Base-by-base conservation (phyloP, 495 filamentous ascomycete species). In the Trichodelitschia bisporula region DNA sequence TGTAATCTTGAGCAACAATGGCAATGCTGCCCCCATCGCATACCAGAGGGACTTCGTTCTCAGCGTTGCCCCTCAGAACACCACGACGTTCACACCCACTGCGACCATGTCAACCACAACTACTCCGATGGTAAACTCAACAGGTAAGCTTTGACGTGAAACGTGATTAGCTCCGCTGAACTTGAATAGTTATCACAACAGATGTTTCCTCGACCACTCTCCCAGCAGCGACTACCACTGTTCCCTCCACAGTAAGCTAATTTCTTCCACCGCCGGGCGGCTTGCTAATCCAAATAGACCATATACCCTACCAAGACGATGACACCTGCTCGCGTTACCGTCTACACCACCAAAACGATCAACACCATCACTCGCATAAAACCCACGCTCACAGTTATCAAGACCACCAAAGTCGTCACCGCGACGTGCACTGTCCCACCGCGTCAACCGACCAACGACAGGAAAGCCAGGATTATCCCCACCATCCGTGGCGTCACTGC, bases 1-100 rank as follows among this genome's bases (percentile, higher is more conserved):
- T 13, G 15, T 53, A 14, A 40, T 53, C 25, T 29, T 53, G 28
- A 49, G 45, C 33, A 51, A 53, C 42, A 50, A 51, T 31, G 48
- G 46, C 13, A 33, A 40, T 19, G 35, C 40, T 11, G 39, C 38
- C 2, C 43, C 48, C 13, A 43, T 50, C 23, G 48, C 41, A 13
- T 47, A 47, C 23, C 31, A 53, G 38, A 37, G 49, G 24, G 46
- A 50, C 28, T 53, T 53, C 37, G 32, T 18, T n/a, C 39, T 53
- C 8, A 29, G 25, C n/a, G 49, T 49, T 14, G 48, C 44, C 15
- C 40, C 46, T 2, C 47, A 47, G 31, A 28, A 32, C 2, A 53
- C 49, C 3, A 29, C 21, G 20, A 53, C 48, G 27, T 31, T 29
- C 17, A 36, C 40, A 1, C 28, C 36, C 4, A 36, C 30, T 21